Evolutionary conservation across 371 early-diverging fungal genomes (phyloP).

Genomic region (Sporodiniella umbellata): DNA sequence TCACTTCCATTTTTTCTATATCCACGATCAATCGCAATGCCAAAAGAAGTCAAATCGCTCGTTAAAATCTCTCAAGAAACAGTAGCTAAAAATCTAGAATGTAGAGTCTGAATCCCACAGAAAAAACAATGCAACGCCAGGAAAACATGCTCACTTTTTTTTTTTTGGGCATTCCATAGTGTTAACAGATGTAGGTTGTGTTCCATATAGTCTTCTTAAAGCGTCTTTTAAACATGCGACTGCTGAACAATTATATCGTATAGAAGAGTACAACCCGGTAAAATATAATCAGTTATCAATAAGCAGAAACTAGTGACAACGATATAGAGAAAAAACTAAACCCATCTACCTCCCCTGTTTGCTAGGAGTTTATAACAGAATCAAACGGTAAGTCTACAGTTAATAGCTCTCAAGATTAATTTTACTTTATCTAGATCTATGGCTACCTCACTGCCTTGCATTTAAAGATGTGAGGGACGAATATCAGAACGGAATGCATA

Average conservation of each 20-base stretch:
- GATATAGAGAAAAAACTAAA: not conserved
- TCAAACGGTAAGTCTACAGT: slow-evolving; percentile 27
- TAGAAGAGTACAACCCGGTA: slow-evolving; percentile 44
- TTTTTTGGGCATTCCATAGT: slow-evolving; percentile 20
- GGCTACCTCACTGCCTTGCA: slow-evolving; percentile 33
- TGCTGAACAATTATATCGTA: slow-evolving; percentile 37
- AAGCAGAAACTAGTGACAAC: not conserved
- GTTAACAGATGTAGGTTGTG: slow-evolving; percentile 30
- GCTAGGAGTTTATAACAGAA: slow-evolving; percentile 31
- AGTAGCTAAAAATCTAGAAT: slow-evolving; percentile 33
- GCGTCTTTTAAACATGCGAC: slow-evolving; percentile 30
- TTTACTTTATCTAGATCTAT: slow-evolving; percentile 24
- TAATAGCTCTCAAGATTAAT: not conserved
- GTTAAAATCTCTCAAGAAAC: slow-evolving; percentile 33
- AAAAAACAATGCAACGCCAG: no score
- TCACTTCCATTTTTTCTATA: not conserved
- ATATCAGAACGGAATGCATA: slow-evolving; percentile 25
- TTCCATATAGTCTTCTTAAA: slow-evolving; percentile 33
- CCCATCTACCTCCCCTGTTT: not conserved
- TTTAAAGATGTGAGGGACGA: slow-evolving; percentile 35
- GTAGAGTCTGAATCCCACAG: slow-evolving; percentile 15
- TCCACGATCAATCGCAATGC: slow-evolving; percentile 15
- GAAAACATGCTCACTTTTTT: no score
- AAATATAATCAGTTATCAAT: not conserved
- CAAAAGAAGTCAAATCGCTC: slow-evolving; percentile 33